These are phyloP conservation scores for Albatrellus ellisii DNA, from an alignment of 768 basidiomycete species.

Conservation along the genomic window DNA sequence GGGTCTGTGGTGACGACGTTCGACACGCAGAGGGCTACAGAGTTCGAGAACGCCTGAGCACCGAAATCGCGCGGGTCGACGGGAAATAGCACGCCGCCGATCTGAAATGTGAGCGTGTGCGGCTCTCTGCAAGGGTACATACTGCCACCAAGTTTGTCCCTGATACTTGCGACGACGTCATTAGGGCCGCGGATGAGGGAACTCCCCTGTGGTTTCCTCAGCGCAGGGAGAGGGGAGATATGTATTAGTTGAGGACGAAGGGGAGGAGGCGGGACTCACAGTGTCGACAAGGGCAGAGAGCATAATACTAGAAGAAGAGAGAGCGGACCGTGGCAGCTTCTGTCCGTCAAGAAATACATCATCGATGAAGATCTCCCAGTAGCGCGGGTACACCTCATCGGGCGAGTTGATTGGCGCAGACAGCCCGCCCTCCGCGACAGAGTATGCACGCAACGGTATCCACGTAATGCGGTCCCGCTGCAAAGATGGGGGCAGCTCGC, in stretches of 20 bases:
- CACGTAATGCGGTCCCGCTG: slow-evolving; percentile 41
- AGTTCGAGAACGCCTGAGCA: slow-evolving; percentile 22
- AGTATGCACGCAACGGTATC: slow-evolving; percentile 49
- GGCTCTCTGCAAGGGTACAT: slow-evolving; percentile 45
- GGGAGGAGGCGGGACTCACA: slow-evolving; percentile 23
- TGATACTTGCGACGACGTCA: slow-evolving; percentile 46
- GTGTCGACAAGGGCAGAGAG: slow-evolving; percentile 64
- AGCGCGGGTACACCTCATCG: slow-evolving; percentile 30
- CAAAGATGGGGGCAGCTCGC: slow-evolving; percentile 44
- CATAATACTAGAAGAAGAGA: slow-evolving; percentile 33
- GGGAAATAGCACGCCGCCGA: slow-evolving; percentile 56
- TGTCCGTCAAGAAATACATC: slow-evolving; percentile 60
- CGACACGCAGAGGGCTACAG: slow-evolving; percentile 27
- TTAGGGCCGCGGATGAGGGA: slow-evolving; percentile 64
- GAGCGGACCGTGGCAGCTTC: slow-evolving; percentile 40
- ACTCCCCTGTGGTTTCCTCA: slow-evolving; percentile 39
- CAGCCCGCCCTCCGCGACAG: slow-evolving; percentile 36
- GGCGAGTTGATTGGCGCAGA: slow-evolving; percentile 41
- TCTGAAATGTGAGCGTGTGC: slow-evolving; percentile 53
- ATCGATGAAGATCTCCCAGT: slow-evolving; percentile 61
- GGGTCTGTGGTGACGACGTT: slow-evolving; percentile 53
- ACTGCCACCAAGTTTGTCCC: slow-evolving; percentile 23
- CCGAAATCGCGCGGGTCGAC: slow-evolving; percentile 68
- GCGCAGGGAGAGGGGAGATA: not conserved
- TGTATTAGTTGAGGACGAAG: not conserved